Percentiles rank a stretch among this genome's conserved stretches.
Conservation (phyloP, 2,329 filamentous ascomycete species). For the Diaporthe caulivora region DNA sequence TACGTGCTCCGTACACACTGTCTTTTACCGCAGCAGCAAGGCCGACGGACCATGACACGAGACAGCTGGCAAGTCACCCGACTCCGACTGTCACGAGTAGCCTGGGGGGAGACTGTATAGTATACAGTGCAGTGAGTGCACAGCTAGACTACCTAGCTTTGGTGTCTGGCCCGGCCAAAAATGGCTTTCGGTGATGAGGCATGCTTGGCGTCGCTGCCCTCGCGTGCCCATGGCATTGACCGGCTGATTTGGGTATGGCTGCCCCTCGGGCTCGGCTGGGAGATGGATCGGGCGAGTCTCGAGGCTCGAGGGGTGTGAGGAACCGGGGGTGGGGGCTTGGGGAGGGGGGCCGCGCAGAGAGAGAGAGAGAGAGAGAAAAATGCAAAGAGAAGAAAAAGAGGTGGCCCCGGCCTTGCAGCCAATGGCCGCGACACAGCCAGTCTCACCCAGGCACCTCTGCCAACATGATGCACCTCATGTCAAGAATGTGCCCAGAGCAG, state of each 20-base stretch:
- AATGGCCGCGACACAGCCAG: conserved; percentile 29
- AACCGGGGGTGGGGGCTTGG: background rate
- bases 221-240: conserved; percentile 8
- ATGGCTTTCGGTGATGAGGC: conserved; percentile 25
- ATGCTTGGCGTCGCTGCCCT: conserved; percentile 17
- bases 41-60: conserved; percentile 20
- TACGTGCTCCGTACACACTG: background rate
- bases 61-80: conserved; percentile 22
- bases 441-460: conserved; percentile 28
- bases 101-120: conserved; percentile 16
- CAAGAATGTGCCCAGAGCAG: conserved; percentile 24
- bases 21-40: background rate
- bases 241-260: conserved; percentile 24
- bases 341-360: no score
- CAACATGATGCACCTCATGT: conserved; percentile 29
- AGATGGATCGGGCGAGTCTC: conserved; percentile 9
- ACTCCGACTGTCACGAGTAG: conserved; percentile 4
- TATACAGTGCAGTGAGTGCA: conserved; percentile 6
- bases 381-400: background rate
- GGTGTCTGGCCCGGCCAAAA: background rate
- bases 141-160: background rate
- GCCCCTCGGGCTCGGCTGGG: conserved; percentile 21
- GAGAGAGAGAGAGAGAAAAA: no score
- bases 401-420: conserved; percentile 10
- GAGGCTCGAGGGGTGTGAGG: background rate